Base-by-base conservation (phyloP, 148 eudicot genomes). In the Amaranthus palmeri region DNA sequence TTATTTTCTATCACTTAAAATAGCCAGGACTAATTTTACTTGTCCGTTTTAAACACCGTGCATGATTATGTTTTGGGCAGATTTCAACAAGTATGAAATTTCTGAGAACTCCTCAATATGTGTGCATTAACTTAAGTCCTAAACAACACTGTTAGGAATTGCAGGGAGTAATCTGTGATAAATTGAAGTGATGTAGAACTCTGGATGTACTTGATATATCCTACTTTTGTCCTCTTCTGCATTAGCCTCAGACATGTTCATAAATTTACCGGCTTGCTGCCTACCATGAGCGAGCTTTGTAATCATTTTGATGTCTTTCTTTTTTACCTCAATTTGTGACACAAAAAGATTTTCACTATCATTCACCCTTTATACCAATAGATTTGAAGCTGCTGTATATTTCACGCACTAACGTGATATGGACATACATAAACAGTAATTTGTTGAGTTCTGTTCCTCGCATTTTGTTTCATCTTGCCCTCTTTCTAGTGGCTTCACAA, bases 401-500 rank as follows among this genome's bases (percentile, higher is more conserved):
- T 44, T n/a, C 3, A 14, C n/a, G 25, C 18, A 45, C 44, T 73
- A 6, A 43, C 4, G 13, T 52, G 42, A 52, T 61, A 45, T 45
- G 10, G 48, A 15, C n/a, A 14, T 72, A 45, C n/a, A 51, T 41
- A 6, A 3, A 10, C 14, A 72, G 2, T 25, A 44, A 15, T 51
- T 42, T 53, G 54, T 18, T 43, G 51, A 10, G 14, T 14, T 43
- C 58, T 4, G 9, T 12, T 69, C 36, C 36, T 25, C 15, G 15
- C n/a, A 13, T 3, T 41, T 63, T 18, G 72, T 9, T 70, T 5
- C 61, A 54, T 14, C 18, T 25, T 4, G 4, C 44, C 36, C 2
- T 36, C 44, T 59, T 3, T 36, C 63, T 36, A 46, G 14, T 70
- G n/a, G 56, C 74, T 72, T 45, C 65, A 61, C 65, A 61, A 44